These are phyloP conservation scores for Firmiana major DNA, from an alignment of 345 rosid genomes.

Conservation along the genomic window DNA sequence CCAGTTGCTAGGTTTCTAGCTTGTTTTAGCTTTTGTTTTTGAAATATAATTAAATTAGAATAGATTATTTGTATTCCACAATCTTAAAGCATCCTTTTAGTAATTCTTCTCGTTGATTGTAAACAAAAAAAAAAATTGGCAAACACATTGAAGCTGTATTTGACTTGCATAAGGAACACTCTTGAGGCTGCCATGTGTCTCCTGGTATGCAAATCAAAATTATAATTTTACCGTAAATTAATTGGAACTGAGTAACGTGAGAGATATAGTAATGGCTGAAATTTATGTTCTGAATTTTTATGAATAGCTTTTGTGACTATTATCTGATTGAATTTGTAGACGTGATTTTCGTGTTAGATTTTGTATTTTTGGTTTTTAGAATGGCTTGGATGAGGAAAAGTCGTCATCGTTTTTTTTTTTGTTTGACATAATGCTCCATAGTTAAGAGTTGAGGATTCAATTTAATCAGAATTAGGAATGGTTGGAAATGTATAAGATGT, in stretches of 20 bases:
- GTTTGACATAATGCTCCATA: neutral
- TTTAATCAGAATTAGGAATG: neutral
- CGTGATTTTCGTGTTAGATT: neutral
- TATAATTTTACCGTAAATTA: neutral
- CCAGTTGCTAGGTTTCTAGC: neutral
- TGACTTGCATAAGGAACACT: slow-evolving; percentile 83
- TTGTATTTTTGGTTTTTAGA: neutral
- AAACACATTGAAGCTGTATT: slow-evolving; percentile 62
- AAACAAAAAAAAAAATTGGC: slow-evolving; percentile 39
- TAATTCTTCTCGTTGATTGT: slow-evolving; percentile 4
- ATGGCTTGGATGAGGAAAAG: neutral
- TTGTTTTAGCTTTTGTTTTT: neutral
- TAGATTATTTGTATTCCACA: neutral
- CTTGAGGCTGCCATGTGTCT: slow-evolving; percentile 96
- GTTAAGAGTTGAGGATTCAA: neutral
- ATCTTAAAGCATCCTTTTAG: neutral
- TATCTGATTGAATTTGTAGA: neutral
- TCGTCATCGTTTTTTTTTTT: slow-evolving; percentile 1
- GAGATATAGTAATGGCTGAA: neutral
- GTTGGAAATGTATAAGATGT: neutral
- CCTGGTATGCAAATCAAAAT: slow-evolving; percentile 42
- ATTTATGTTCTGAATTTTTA: neutral
- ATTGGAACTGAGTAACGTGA: neutral
- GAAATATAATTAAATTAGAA: neutral
- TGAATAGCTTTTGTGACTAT: neutral